A percentile compares a stretch with the other conserved stretches of the same genome.
Evolutionary conservation across 2,329 filamentous ascomycete species (phyloP).

Genomic region (Coniella lustricola): DNA sequence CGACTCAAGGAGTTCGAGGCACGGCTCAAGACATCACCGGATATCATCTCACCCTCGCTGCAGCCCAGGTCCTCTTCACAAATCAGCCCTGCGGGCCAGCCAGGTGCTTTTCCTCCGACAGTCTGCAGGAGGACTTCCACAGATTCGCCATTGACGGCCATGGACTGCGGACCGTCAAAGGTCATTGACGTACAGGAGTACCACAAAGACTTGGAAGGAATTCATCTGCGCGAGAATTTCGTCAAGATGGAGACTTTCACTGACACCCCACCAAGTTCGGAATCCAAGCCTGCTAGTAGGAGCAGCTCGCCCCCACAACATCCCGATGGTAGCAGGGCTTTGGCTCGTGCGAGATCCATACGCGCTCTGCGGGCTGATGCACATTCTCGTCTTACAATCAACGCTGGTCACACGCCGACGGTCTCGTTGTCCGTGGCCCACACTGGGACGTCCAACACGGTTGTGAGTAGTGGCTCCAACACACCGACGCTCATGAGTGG

Average conservation of each 20-base stretch:
- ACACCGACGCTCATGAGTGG: conserved; percentile 28
- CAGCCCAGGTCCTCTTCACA: conserved; percentile 16
- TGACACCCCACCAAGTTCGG: conserved; percentile 27
- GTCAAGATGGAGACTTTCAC: conserved; percentile 46
- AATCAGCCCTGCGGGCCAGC: conserved; percentile 27
- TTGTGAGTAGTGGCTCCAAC: conserved; percentile 32
- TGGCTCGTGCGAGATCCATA: conserved; percentile 7
- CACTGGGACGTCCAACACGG: conserved; percentile 33
- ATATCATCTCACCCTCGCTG: conserved; percentile 15
- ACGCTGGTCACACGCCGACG: conserved; percentile 57
- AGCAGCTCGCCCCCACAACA: conserved; percentile 18
- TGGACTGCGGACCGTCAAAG: conserved; percentile 22
- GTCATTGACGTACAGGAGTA: conserved; percentile 49
- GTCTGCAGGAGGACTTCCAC: neutral
- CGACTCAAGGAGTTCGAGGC: conserved; percentile 16
- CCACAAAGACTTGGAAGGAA: conserved; percentile 53
- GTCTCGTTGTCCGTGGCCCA: conserved; percentile 47
- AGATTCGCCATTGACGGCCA: neutral
- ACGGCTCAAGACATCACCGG: conserved; percentile 8
- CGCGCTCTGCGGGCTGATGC: conserved; percentile 38
- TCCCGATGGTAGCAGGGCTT: conserved; percentile 2
- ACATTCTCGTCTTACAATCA: conserved; percentile 48
- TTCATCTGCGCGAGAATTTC: conserved; percentile 48
- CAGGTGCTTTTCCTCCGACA: conserved; percentile 26
- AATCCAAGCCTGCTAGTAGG: conserved; percentile 23